These are phyloP conservation scores for Paxillus involutus DNA, from an alignment of 768 basidiomycete genomes.

Conservation along the genomic window DNA sequence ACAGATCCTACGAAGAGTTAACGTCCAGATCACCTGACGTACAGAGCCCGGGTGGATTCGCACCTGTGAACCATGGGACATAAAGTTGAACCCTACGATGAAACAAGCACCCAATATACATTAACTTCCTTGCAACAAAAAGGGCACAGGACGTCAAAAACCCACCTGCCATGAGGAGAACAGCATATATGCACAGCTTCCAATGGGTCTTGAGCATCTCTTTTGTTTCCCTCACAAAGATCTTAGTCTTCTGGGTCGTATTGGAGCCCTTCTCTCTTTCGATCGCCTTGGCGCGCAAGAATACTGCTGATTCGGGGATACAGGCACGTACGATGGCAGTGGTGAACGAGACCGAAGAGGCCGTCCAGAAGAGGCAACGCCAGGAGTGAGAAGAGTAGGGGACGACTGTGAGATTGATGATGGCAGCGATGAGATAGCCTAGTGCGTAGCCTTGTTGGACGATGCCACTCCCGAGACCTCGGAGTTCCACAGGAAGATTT, in stretches of 20 bases:
- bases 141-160: not conserved
- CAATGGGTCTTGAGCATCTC: slow-evolving; percentile 83
- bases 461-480: slow-evolving; percentile 83
- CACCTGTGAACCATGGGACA: slow-evolving; percentile 71
- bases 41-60: not conserved
- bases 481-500: slow-evolving; percentile 81
- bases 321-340: slow-evolving; percentile 64
- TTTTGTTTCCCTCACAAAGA: slow-evolving; percentile 72
- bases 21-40: not conserved
- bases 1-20: slow-evolving; percentile 52
- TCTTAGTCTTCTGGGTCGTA: slow-evolving; percentile 53
- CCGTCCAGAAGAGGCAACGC: slow-evolving; percentile 83
- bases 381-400: slow-evolving; percentile 43
- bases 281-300: slow-evolving; percentile 61
- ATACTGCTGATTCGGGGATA: slow-evolving; percentile 79
- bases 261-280: slow-evolving; percentile 42
- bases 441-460: slow-evolving; percentile 89
- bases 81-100: slow-evolving; percentile 66
- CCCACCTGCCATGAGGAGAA: slow-evolving; percentile 72
- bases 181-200: slow-evolving; percentile 79
- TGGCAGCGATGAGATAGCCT: slow-evolving; percentile 82
- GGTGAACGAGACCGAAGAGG: slow-evolving; percentile 63
- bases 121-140: not conserved
- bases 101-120: not conserved
- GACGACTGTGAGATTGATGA: slow-evolving; percentile 72